A percentile compares a stretch with the other conserved stretches of the same genome.
phyloP scores from a whole-genome alignment of 2,329 filamentous ascomycete species.

The Arthroderma uncinatum region DNA sequence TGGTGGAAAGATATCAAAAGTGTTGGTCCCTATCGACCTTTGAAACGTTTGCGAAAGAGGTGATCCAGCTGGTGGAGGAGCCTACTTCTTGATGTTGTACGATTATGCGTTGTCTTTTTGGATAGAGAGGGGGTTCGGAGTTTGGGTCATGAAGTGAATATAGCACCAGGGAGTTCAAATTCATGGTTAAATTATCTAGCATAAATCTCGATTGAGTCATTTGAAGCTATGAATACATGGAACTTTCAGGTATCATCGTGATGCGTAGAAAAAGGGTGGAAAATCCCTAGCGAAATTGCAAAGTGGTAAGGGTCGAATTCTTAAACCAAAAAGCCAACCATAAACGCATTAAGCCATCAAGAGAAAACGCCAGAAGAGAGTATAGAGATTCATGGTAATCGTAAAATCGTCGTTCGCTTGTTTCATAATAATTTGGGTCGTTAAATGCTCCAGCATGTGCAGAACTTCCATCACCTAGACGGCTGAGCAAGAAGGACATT shows the following conservation, averaged over 20 bases:
- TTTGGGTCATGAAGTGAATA: neutral
- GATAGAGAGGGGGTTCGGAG: neutral
- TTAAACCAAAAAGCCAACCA: neutral
- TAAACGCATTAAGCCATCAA: neutral
- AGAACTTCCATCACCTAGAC: neutral
- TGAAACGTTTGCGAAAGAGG: constrained; percentile 30
- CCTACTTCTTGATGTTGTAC: neutral
- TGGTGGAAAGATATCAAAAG: constrained; percentile 35
- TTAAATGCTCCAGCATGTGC: neutral
- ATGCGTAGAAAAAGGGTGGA: neutral
- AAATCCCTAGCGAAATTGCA: neutral
- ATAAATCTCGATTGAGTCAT: neutral
- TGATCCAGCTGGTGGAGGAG: constrained; percentile 22
- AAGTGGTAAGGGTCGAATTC: neutral
- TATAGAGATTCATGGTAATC: neutral
- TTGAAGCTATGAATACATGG: neutral
- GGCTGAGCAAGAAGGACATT: neutral
- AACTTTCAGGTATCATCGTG: neutral
- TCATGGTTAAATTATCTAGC: neutral
- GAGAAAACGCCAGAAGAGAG: neutral
- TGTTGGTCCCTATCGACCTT: constrained; percentile 36
- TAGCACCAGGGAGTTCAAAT: neutral
- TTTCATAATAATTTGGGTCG: neutral
- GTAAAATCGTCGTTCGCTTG: neutral
- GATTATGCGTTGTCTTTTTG: neutral